These are phyloP conservation scores for Cyberlindnera misumaiensis DNA, from an alignment of 805 yeast genomes.

Conservation along the genomic window DNA sequence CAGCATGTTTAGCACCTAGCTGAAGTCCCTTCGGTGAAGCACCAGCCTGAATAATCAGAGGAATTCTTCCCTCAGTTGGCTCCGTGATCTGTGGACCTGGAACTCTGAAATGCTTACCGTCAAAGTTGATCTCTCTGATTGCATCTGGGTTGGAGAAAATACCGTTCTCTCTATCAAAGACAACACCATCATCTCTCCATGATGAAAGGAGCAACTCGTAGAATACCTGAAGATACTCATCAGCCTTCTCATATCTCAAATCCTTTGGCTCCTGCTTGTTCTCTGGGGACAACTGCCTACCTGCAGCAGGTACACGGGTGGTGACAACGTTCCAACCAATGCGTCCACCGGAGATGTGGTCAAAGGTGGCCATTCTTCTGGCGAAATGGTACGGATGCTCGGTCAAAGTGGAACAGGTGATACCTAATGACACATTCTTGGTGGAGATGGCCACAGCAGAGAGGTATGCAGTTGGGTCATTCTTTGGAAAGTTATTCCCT, in stretches of 20 bases:
- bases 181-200: constrained; percentile 38
- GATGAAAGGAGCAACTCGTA: constrained; percentile 34
- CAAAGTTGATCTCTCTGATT: constrained; percentile 34
- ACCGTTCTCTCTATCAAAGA: constrained; percentile 21
- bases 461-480: constrained; percentile 33
- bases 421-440: constrained; percentile 32
- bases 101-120: constrained; percentile 32
- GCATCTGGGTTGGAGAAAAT: constrained; percentile 33
- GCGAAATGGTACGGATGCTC: constrained; percentile 41
- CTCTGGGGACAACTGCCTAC: constrained; percentile 33
- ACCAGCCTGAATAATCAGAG: constrained; percentile 40
- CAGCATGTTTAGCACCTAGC: constrained; percentile 40
- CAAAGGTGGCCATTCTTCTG: constrained; percentile 38
- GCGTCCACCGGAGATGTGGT: constrained; percentile 38
- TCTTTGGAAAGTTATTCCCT: constrained; percentile 30
- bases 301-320: constrained; percentile 36
- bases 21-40: constrained; percentile 34
- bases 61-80: constrained; percentile 39
- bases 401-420: constrained; percentile 38
- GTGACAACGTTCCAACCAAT: constrained; percentile 44
- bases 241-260: constrained; percentile 35
- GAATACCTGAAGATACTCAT: constrained; percentile 38
- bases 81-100: constrained; percentile 37
- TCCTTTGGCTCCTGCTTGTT: constrained; percentile 33
- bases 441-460: constrained; percentile 38